Conservation (phyloP, 2,329 filamentous ascomycete species). For the Zalaria sp. region DNA sequence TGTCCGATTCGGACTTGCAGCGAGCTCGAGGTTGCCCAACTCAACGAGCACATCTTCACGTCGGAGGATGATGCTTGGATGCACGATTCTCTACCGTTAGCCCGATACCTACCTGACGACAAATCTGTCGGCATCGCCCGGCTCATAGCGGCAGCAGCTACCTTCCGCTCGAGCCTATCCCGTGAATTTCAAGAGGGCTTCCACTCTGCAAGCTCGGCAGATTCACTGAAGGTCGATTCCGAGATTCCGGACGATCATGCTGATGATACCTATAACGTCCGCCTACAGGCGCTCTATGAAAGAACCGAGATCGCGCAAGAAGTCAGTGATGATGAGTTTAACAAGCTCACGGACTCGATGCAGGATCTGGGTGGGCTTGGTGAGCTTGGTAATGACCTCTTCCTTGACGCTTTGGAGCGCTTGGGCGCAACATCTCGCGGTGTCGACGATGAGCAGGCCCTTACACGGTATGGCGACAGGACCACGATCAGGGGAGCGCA, state of each 20-base stretch:
- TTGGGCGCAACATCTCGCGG: constrained; percentile 23
- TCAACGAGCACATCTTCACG: constrained; percentile 44
- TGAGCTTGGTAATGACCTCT: constrained; percentile 33
- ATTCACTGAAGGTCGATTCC: constrained; percentile 1
- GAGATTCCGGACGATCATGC: constrained; percentile 4
- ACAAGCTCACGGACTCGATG: constrained; percentile 53
- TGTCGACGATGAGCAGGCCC: constrained; percentile 28
- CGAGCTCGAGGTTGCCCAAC: constrained; percentile 54
- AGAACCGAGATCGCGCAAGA: constrained; percentile 64
- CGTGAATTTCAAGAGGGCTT: constrained; percentile 9
- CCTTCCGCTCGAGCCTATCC: constrained; percentile 11
- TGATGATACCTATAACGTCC: not conserved
- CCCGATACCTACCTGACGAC: constrained; percentile 6
- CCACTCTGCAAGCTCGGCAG: constrained; percentile 31
- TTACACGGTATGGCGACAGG: constrained; percentile 65
- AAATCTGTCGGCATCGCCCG: constrained; percentile 4
- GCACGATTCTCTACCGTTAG: constrained; percentile 10
- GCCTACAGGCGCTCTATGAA: constrained; percentile 66
- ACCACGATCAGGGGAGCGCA: constrained; percentile 63
- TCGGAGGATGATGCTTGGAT: constrained; percentile 11
- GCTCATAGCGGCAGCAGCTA: constrained; percentile 10
- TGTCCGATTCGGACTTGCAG: constrained; percentile 70
- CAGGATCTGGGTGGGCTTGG: constrained; percentile 48
- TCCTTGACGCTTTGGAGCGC: constrained; percentile 36
- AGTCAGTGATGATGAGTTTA: constrained; percentile 69